Evolutionary conservation across 2,329 filamentous ascomycete genomes (phyloP), one percentile per base, ranked within the genome.

Genomic region (Pyrenochaeta sp.): DNA sequence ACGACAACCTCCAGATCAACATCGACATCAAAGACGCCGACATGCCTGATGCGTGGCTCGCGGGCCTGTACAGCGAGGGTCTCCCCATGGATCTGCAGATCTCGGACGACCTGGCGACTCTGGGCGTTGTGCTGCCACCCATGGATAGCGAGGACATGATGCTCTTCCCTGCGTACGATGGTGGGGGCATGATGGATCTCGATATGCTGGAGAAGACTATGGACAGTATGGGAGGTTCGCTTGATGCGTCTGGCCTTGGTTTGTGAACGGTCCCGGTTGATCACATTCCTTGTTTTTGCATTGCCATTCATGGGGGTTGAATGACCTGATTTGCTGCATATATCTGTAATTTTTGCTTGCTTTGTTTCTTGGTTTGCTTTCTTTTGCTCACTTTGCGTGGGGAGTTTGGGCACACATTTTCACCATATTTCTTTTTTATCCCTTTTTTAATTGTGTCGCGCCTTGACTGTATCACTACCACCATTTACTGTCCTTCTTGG

Each of bases 1-100:
- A 69, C 41, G 73, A 75, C 51, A 69, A 71, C 20, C 52, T 76
- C 7, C 53, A 65, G 21, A 73, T 76, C 55, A 70, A 65, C 37
- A 51, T 75, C 15, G 62, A 68, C 35, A 58, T 70, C 37, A 68
- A 66, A 27, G 67, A 68, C 18, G 57, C 50, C 4, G 63, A 69
- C 30, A 57, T 68, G 50, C 66, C 65, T 4, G 64, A 68, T 35
- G 65, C 58, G 4, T 70, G 67, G 66, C 32, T 57, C 11, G 51
- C 61, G 39, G 51, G 44, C 13, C 38, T 67, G 45, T 48, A 50
- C n/a, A 60, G 59, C 18, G 55, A 67, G 35, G 44, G 52, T 11
- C 44, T 68, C 3, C 65, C 65, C 20, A 53, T 70, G 7, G 63
- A 70, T 27, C 35, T 58, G 22, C 61, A 68, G 21, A 27, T 70